A percentile compares a stretch with the other conserved stretches of the same genome.
phyloP scores from a whole-genome alignment of 192 early-diverging fungal genomes.

The Coemansia sp. region DNA sequence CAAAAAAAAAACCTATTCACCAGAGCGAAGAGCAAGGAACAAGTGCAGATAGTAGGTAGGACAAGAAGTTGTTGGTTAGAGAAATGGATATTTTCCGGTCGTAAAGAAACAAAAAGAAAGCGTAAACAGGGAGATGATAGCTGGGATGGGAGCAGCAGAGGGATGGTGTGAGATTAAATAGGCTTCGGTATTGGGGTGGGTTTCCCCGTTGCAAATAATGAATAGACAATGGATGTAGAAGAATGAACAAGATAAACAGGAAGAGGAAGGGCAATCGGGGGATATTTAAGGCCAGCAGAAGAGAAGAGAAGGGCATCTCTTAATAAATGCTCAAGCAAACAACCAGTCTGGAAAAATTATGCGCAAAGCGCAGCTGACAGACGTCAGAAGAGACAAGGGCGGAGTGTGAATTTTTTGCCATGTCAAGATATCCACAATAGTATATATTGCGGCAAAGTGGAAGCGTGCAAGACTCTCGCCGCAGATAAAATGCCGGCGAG shows the following conservation, averaged over 20 bases:
- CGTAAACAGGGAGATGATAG: neutral
- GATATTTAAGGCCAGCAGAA: neutral
- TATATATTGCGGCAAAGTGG: slow-evolving; percentile 13
- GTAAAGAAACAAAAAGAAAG: neutral
- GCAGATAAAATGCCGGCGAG: slow-evolving; percentile 4
- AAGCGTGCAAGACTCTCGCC: slow-evolving; percentile 10
- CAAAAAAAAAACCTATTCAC: neutral
- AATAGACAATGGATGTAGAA: slow-evolving; percentile 1
- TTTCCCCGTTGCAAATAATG: neutral
- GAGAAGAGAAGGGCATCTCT: neutral
- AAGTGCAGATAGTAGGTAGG: neutral
- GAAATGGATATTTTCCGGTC: neutral
- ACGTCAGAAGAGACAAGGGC: slow-evolving; percentile 2
- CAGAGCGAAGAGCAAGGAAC: neutral
- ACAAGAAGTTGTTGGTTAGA: neutral
- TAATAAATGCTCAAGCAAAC: neutral
- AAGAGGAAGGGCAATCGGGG: slow-evolving; percentile 1
- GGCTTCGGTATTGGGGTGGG: neutral
- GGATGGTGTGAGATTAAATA: slow-evolving; percentile 1
- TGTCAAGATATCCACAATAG: slow-evolving; percentile 12
- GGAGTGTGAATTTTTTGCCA: slow-evolving; percentile 5
- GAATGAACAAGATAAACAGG: slow-evolving; percentile 5
- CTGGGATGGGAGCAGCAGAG: neutral
- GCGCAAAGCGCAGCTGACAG: slow-evolving; percentile 5
- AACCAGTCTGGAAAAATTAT: slow-evolving; percentile 12